Evolutionary conservation across 2,329 filamentous ascomycete species (phyloP).

Genomic region (Alternaria gaisen): DNA sequence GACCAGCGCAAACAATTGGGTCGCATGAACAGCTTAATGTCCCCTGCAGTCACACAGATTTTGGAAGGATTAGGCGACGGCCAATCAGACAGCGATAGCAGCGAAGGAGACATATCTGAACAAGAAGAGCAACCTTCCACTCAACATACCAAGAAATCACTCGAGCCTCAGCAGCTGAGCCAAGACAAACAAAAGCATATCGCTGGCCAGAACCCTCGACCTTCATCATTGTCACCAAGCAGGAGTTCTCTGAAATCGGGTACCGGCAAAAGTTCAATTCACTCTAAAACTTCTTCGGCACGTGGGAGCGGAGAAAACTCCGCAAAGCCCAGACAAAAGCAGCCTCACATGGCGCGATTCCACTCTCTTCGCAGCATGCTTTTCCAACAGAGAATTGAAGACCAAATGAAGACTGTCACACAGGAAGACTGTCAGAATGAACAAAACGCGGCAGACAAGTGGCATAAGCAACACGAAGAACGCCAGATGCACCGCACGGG

Average conservation of each 20-base stretch:
- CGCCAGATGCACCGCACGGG: conserved; percentile 38
- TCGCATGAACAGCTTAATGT: conserved; percentile 32
- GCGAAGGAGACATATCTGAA: conserved; percentile 28
- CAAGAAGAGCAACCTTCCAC: conserved; percentile 16
- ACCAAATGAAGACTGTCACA: conserved; percentile 32
- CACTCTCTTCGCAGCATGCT: conserved; percentile 47
- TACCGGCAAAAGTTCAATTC: conserved; percentile 17
- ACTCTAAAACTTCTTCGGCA: conserved; percentile 16
- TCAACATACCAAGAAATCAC: conserved; percentile 18
- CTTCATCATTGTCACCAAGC: conserved; percentile 23
- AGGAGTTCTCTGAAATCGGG: conserved; percentile 24
- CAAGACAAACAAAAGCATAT: conserved; percentile 14
- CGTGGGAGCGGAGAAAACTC: conserved; percentile 17
- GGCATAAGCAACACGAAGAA: conserved; percentile 41
- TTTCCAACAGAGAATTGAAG: conserved; percentile 43
- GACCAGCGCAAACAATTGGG: conserved; percentile 28
- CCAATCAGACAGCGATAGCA: conserved; percentile 38
- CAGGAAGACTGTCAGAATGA: conserved; percentile 32
- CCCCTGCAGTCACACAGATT: conserved; percentile 42
- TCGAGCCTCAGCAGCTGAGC: conserved; percentile 14
- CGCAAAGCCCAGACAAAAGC: conserved; percentile 26
- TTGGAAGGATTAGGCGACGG: conserved; percentile 39
- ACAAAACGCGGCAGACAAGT: conserved; percentile 30
- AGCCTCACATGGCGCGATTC: conserved; percentile 44
- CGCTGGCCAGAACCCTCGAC: conserved; percentile 12